Evolutionary conservation across 2,329 filamentous ascomycete genomes (phyloP).

Genomic region (Trichoderma atrobrunneum): DNA sequence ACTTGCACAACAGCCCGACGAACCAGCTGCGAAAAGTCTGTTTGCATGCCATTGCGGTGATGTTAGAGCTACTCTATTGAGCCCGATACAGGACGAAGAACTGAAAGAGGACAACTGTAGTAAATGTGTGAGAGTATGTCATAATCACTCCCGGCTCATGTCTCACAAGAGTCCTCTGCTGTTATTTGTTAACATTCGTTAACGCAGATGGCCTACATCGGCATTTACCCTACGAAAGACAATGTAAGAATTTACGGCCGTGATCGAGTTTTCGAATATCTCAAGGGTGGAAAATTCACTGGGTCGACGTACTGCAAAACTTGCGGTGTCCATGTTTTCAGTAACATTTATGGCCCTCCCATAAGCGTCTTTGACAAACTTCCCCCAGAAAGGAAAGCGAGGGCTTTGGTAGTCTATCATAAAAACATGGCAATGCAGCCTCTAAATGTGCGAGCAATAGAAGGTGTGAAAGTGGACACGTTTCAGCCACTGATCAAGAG

Average conservation of each 20-base stretch:
- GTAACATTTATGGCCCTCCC: constrained; percentile 31
- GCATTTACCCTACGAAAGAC: constrained; percentile 29
- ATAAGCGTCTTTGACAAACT: constrained; percentile 29
- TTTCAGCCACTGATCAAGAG: constrained; percentile 21
- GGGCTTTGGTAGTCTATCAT: constrained; percentile 23
- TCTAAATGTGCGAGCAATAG: constrained; percentile 27
- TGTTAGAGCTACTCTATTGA: constrained; percentile 24
- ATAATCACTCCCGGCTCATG: background rate
- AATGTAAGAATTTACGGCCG: constrained; percentile 29
- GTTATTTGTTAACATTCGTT: background rate
- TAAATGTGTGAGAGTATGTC: constrained; percentile 30
- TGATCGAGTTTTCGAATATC: constrained; percentile 30
- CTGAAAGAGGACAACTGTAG: constrained; percentile 41
- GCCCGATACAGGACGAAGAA: constrained; percentile 39
- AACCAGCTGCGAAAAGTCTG: constrained; percentile 19
- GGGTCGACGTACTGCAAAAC: constrained; percentile 27
- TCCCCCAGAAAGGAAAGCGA: constrained; percentile 26
- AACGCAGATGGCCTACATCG: constrained; percentile 29
- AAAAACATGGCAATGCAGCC: constrained; percentile 29
- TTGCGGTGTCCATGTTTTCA: constrained; percentile 32
- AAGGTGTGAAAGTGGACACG: constrained; percentile 21
- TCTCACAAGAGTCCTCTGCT: background rate
- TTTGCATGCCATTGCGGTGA: constrained; percentile 31
- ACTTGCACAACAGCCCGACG: background rate
- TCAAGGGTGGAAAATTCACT: constrained; percentile 23